phyloP scores from a whole-genome alignment of 164 flowering plant genomes.

The Warburgia ugandensis region DNA sequence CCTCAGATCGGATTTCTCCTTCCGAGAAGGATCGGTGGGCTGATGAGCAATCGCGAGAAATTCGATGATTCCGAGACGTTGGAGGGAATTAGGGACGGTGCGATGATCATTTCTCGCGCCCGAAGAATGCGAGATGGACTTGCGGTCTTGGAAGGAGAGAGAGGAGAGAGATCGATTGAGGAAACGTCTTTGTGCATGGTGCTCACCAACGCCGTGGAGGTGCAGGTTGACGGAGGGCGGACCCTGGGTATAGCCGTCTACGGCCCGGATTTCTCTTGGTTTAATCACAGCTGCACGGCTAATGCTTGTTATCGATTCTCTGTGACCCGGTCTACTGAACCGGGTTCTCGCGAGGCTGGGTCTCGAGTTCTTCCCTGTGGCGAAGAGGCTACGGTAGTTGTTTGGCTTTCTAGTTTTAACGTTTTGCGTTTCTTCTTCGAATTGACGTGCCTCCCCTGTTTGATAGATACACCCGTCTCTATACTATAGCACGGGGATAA shows the following conservation, averaged over 20 bases:
- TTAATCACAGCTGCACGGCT: constrained; percentile 80
- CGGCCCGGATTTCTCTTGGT: constrained; percentile 55
- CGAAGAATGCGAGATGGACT: constrained; percentile 20
- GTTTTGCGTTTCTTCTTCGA: too few species aligned
- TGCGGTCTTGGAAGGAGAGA: neutral
- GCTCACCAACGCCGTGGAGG: constrained; percentile 71
- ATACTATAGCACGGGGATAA: neutral
- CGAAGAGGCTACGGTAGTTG: constrained; percentile 9
- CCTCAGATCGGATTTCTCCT: constrained; percentile 1
- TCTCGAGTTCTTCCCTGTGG: constrained; percentile 19
- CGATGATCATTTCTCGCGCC: constrained; percentile 30
- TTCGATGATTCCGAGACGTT: constrained; percentile 15
- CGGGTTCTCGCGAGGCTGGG: constrained; percentile 2
- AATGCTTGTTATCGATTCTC: constrained; percentile 60
- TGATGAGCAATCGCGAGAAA: constrained; percentile 36
- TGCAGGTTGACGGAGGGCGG: constrained; percentile 28
- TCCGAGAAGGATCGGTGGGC: constrained; percentile 30
- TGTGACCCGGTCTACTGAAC: constrained; percentile 5
- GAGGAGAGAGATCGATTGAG: constrained; percentile 17
- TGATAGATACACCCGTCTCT: neutral
- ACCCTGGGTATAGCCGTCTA: constrained; percentile 50
- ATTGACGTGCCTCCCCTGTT: neutral
- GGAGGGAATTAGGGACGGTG: constrained; percentile 33
- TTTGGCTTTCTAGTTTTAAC: too few species aligned
- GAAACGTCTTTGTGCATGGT: constrained; percentile 42